A percentile compares a stretch with the other conserved stretches of the same genome.
These are phyloP conservation scores for Globisporangium viniferum DNA, from an alignment of 352 stramenopile species.

Conservation along the genomic window DNA sequence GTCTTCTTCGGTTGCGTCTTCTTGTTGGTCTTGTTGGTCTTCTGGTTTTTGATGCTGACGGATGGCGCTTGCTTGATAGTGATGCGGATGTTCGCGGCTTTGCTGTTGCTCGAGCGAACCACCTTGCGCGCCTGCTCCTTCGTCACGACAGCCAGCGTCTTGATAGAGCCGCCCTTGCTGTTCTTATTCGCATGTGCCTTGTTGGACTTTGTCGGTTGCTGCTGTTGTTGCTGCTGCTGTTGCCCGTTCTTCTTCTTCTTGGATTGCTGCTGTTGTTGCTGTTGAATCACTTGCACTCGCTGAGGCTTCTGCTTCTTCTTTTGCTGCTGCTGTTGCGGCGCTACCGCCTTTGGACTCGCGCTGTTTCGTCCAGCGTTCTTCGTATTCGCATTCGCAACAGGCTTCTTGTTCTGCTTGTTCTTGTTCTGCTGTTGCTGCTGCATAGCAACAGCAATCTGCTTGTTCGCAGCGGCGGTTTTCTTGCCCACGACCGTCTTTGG, in stretches of 20 bases:
- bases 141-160: background rate
- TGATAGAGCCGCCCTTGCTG: background rate
- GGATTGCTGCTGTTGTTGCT: constrained; percentile 13
- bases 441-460: background rate
- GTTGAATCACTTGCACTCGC: constrained; percentile 1
- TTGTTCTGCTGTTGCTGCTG: background rate
- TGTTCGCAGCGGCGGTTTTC: constrained; percentile 7
- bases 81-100: constrained; percentile 36
- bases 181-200: constrained; percentile 12
- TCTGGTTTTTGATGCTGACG: constrained; percentile 11
- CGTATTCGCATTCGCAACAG: constrained; percentile 8
- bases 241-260: constrained; percentile 5
- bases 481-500: constrained; percentile 14
- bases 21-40: constrained; percentile 24
- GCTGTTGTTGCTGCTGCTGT: constrained; percentile 13
- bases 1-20: constrained; percentile 28
- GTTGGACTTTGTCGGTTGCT: constrained; percentile 5
- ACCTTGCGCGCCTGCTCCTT: constrained; percentile 16
- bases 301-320: constrained; percentile 10
- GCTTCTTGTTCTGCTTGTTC: constrained; percentile 23
- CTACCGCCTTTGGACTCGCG: constrained; percentile 8
- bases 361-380: constrained; percentile 10
- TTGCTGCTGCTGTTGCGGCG: constrained; percentile 4
- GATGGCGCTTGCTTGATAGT: constrained; percentile 23
- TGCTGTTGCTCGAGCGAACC: constrained; percentile 24